Percentiles rank a stretch among this genome's conserved stretches.
Conservation (phyloP, 352 stramenopile species). For the Discostella stelligera region DNA sequence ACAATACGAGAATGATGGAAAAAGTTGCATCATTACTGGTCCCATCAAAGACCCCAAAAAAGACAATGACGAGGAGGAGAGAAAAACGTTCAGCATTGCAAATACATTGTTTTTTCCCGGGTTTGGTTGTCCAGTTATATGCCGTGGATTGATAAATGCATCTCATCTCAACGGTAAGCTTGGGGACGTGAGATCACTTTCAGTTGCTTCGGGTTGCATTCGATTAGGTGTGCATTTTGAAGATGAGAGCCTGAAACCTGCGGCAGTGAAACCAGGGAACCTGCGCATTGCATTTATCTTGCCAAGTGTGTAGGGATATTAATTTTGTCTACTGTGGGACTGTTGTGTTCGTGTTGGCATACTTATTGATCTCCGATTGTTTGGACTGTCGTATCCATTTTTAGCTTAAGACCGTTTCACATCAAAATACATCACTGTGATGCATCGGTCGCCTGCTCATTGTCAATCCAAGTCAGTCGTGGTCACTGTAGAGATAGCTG, state of each 20-base stretch:
- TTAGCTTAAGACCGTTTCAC: too few relatives aligned
- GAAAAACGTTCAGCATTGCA: conserved; percentile 1
- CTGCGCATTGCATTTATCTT: conserved; percentile 17
- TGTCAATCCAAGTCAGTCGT: too few relatives aligned
- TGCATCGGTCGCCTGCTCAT: too few relatives aligned
- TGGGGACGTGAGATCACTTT: conserved; percentile 9
- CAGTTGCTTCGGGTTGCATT: neutral
- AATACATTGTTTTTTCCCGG: neutral
- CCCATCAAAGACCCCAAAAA: neutral
- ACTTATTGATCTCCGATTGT: too few relatives aligned
- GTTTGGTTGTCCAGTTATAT: conserved; percentile 11
- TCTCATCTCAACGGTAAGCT: conserved; percentile 18
- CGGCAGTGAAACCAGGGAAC: conserved; percentile 10
- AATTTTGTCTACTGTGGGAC: too few relatives aligned
- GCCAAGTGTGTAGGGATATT: too few relatives aligned
- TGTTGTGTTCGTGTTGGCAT: too few relatives aligned
- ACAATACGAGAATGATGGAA: conserved; percentile 11
- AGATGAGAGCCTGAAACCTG: conserved; percentile 14
- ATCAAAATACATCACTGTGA: too few relatives aligned
- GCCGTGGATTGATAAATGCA: conserved; percentile 12
- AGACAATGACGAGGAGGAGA: neutral
- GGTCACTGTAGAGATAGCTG: too few relatives aligned
- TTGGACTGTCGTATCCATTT: too few relatives aligned
- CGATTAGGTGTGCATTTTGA: conserved; percentile 7
- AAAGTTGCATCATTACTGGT: conserved; percentile 11